Evolutionary conservation across 2,329 filamentous ascomycete genomes (phyloP).

Genomic region (Nothomitra cinnamomea): DNA sequence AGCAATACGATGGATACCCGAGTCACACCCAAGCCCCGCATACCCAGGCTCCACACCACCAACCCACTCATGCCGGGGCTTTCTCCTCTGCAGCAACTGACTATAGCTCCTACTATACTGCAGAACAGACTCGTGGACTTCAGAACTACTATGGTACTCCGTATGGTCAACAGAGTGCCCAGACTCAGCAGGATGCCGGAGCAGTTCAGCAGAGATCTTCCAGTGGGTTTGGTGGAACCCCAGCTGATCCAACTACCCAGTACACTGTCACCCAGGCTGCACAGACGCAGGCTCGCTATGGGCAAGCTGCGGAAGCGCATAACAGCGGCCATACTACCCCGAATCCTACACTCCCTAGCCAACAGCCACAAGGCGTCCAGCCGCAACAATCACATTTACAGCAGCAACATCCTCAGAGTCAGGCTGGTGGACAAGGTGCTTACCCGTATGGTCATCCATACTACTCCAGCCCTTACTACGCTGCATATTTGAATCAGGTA

Average conservation of each 20-base stretch:
- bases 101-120: slow-evolving; percentile 73
- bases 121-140: slow-evolving; percentile 57
- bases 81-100: slow-evolving; percentile 63
- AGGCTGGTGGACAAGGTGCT: slow-evolving; percentile 31
- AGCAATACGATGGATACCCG: slow-evolving; percentile 29
- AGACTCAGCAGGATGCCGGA: slow-evolving; percentile 57
- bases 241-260: slow-evolving; percentile 40
- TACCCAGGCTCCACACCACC: slow-evolving; percentile 28
- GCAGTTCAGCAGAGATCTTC: slow-evolving; percentile 59
- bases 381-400: slow-evolving; percentile 27
- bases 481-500: slow-evolving; percentile 41
- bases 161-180: slow-evolving; percentile 36
- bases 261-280: slow-evolving; percentile 44
- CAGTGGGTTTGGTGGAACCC: slow-evolving; percentile 51
- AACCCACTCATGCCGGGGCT: slow-evolving; percentile 36
- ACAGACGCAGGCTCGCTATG: slow-evolving; percentile 62
- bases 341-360: slow-evolving; percentile 50
- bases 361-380: slow-evolving; percentile 20
- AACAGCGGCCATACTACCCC: slow-evolving; percentile 85
- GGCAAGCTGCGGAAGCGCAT: slow-evolving; percentile 50
- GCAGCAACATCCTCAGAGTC: slow-evolving; percentile 33
- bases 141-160: slow-evolving; percentile 41
- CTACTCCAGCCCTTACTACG: slow-evolving; percentile 45
- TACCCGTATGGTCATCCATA: slow-evolving; percentile 44
- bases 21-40: slow-evolving; percentile 36